Conservation (phyloP, 345 rosid genomes). For the Pistacia integerrima region DNA sequence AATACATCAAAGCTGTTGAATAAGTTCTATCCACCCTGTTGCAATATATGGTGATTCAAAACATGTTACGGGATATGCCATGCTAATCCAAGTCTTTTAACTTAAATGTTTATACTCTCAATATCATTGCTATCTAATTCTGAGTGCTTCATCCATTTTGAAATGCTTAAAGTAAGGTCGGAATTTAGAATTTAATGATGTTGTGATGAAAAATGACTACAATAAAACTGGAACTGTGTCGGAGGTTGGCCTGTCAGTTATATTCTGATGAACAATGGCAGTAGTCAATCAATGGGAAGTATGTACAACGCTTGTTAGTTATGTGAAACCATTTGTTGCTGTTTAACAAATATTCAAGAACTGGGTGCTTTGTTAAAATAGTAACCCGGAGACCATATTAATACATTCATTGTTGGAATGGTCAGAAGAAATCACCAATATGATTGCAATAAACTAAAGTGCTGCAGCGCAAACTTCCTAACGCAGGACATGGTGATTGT, state of each 20-base stretch:
- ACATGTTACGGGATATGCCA: neutral
- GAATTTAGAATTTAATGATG: slow-evolving; percentile 1
- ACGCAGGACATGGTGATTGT: neutral
- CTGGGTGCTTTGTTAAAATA: neutral
- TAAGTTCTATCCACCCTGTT: neutral
- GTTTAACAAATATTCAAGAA: neutral
- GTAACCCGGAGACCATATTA: neutral
- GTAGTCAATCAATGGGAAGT: neutral
- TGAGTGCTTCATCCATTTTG: neutral
- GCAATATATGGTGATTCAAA: neutral
- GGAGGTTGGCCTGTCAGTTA: neutral
- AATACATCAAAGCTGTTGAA: neutral
- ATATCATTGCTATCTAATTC: neutral
- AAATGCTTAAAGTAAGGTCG: neutral
- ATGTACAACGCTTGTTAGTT: neutral
- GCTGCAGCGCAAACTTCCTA: neutral
- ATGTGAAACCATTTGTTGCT: neutral
- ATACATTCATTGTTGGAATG: neutral
- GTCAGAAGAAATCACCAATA: neutral
- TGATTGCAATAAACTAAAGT: neutral
- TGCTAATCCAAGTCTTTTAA: neutral
- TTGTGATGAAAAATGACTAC: neutral
- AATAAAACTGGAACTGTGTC: neutral
- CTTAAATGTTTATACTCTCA: neutral
- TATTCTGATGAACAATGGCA: neutral